These are phyloP conservation scores for Monosporozyma yasuniensis DNA, from an alignment of 805 yeast species.

Conservation along the genomic window DNA sequence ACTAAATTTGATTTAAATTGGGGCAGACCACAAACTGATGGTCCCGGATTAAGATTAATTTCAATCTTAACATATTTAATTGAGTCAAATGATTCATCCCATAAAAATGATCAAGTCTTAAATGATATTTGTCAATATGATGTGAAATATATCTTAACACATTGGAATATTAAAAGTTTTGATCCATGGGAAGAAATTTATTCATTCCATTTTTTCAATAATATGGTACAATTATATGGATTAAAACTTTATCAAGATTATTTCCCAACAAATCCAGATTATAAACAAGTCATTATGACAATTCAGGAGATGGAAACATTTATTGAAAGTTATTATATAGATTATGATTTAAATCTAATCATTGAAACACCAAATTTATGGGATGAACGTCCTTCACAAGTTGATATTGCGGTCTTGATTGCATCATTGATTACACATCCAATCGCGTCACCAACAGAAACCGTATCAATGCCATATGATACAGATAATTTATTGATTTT, in stretches of 20 bases:
- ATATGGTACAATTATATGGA: constrained; percentile 65
- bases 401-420: constrained; percentile 65
- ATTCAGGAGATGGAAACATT: background rate
- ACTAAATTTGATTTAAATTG: constrained; percentile 54
- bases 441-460: constrained; percentile 19
- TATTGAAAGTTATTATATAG: constrained; percentile 28
- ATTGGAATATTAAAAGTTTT: constrained; percentile 63
- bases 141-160: constrained; percentile 47
- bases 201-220: constrained; percentile 71
- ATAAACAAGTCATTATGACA: background rate
- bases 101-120: constrained; percentile 15
- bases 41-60: constrained; percentile 75
- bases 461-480: constrained; percentile 46
- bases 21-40: constrained; percentile 97
- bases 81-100: constrained; percentile 29
- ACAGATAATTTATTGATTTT: constrained; percentile 48
- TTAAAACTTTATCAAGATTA: constrained; percentile 36
- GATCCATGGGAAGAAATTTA: constrained; percentile 90
- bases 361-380: constrained; percentile 55
- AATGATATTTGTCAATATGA: constrained; percentile 47
- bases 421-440: constrained; percentile 39
- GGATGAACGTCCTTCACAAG: constrained; percentile 48
- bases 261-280: background rate
- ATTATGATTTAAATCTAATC: constrained; percentile 41
- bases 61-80: constrained; percentile 51